phyloP scores from a whole-genome alignment of 225 moss, liverwort and hornwort genomes.

The Polytrichum commune region DNA sequence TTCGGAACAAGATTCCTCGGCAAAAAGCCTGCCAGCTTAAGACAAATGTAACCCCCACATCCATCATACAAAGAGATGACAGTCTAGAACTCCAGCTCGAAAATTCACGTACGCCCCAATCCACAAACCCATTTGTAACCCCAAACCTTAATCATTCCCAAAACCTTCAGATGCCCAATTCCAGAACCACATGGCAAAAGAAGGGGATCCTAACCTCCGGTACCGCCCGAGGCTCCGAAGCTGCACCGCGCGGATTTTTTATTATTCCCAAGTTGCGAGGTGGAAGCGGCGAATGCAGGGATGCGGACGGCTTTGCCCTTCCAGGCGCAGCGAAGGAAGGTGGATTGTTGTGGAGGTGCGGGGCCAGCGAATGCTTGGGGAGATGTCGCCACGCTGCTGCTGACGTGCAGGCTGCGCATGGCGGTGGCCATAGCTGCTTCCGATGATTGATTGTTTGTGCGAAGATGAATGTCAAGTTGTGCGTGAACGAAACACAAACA shows the following conservation, averaged over 20 bases:
- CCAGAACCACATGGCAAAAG: neutral
- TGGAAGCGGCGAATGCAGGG: neutral
- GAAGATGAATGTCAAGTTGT: no score
- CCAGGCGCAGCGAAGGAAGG: slow-evolving; percentile 26
- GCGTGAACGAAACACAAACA: no score
- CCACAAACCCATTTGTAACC: slow-evolving; percentile 3
- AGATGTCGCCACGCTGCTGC: neutral
- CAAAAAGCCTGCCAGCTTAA: no score
- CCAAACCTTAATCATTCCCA: slow-evolving; percentile 1
- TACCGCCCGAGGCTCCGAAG: slow-evolving; percentile 18
- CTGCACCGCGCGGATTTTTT: slow-evolving; percentile 19
- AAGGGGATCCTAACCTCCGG: slow-evolving; percentile 25
- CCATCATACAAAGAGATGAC: neutral
- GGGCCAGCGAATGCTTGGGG: slow-evolving; percentile 6
- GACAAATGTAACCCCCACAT: neutral
- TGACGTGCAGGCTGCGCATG: slow-evolving; percentile 27
- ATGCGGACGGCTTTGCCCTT: slow-evolving; percentile 8
- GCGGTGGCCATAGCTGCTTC: slow-evolving; percentile 38
- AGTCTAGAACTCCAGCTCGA: neutral
- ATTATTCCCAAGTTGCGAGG: neutral
- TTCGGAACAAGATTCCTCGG: no score
- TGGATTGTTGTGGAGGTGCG: slow-evolving; percentile 4
- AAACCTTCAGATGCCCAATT: neutral
- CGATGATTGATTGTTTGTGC: no score
- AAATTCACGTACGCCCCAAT: neutral